Evolutionary conservation across 2,329 filamentous ascomycete species (phyloP).

Genomic region (Neocatenulostroma microsporum): DNA sequence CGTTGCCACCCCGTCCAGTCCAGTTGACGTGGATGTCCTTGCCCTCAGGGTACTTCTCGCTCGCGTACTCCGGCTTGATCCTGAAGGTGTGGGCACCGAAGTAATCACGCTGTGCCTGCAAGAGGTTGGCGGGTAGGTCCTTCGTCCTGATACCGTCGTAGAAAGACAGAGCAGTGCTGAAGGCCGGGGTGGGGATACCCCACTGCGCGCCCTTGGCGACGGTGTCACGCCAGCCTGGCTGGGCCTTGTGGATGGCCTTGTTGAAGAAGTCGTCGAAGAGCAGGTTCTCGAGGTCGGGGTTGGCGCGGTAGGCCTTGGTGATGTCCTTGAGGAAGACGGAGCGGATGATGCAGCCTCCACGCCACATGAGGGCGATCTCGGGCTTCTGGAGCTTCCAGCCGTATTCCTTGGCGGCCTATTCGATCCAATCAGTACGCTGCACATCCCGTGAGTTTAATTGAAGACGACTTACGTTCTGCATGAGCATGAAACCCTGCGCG

Average conservation of each 20-base stretch:
- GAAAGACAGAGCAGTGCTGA: constrained; percentile 95
- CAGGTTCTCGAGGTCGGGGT: constrained; percentile 94
- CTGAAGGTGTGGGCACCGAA: constrained; percentile 63
- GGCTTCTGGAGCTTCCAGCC: constrained; percentile 99
- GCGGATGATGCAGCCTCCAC: constrained; percentile 98
- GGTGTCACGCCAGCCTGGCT: constrained; percentile 80
- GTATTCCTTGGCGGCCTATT: constrained; percentile 90
- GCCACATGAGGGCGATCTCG: constrained; percentile 99
- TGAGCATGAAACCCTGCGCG: constrained; percentile 99
- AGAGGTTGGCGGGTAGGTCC: constrained; percentile 93
- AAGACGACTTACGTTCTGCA: constrained; percentile 70
- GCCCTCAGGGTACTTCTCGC: constrained; percentile 64
- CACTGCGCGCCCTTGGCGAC: constrained; percentile 86
- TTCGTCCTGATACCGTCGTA: constrained; percentile 98
- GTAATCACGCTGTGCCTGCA: constrained; percentile 99
- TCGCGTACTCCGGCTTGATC: constrained; percentile 47
- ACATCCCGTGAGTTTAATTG: too few relatives aligned
- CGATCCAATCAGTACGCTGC: too few relatives aligned
- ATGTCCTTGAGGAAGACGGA: constrained; percentile 99
- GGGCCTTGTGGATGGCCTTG: constrained; percentile 94
- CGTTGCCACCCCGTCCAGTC: constrained; percentile 95
- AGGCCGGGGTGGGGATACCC: constrained; percentile 92
- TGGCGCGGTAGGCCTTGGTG: constrained; percentile 87
- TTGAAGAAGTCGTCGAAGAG: constrained; percentile 99
- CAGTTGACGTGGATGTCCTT: constrained; percentile 98